Evolutionary conservation across 2,329 filamentous ascomycete genomes (phyloP).

Genomic region (Trematosphaeria pertusa): DNA sequence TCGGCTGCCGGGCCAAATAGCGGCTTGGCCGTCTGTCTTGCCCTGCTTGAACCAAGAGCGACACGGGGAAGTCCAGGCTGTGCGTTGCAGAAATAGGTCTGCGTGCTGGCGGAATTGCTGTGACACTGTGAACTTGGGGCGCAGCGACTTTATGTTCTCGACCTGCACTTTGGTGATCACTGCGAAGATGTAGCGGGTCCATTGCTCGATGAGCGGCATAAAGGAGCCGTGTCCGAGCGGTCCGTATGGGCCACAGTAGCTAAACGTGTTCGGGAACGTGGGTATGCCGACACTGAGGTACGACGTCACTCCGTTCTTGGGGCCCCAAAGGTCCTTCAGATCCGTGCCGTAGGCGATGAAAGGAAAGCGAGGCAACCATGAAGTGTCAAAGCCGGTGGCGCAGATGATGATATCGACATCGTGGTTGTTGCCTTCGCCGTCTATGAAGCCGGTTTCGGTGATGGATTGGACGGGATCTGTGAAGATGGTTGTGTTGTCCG

Average conservation of each 20-base stretch:
- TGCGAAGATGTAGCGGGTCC: slow-evolving; percentile 31
- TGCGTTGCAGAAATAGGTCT: slow-evolving; percentile 31
- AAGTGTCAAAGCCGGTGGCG: slow-evolving; percentile 52
- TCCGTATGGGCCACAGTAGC: slow-evolving; percentile 47
- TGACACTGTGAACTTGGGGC: slow-evolving; percentile 19
- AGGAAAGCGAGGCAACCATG: slow-evolving; percentile 33
- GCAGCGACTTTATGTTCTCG: slow-evolving; percentile 31
- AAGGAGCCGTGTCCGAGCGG: slow-evolving; percentile 30
- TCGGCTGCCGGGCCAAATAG: slow-evolving; percentile 29
- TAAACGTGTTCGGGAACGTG: slow-evolving; percentile 54
- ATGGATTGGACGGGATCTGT: slow-evolving; percentile 25
- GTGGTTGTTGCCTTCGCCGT: slow-evolving; percentile 23
- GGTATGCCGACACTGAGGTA: slow-evolving; percentile 53
- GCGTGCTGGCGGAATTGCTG: slow-evolving; percentile 29
- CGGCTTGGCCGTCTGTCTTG: slow-evolving; percentile 26
- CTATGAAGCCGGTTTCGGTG: slow-evolving; percentile 29
- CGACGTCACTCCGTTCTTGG: slow-evolving; percentile 42
- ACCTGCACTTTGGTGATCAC: slow-evolving; percentile 30
- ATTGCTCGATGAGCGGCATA: slow-evolving; percentile 33
- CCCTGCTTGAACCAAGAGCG: slow-evolving; percentile 35
- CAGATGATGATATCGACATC: slow-evolving; percentile 52
- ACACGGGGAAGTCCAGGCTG: slow-evolving; percentile 32
- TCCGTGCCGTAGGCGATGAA: slow-evolving; percentile 35
- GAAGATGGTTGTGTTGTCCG: slow-evolving; percentile 27
- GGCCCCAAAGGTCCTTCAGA: slow-evolving; percentile 48